Percentiles rank a stretch among this genome's conserved stretches.
Evolutionary conservation across 352 stramenopile genomes (phyloP).

Genomic region (Globisporangium splendens): DNA sequence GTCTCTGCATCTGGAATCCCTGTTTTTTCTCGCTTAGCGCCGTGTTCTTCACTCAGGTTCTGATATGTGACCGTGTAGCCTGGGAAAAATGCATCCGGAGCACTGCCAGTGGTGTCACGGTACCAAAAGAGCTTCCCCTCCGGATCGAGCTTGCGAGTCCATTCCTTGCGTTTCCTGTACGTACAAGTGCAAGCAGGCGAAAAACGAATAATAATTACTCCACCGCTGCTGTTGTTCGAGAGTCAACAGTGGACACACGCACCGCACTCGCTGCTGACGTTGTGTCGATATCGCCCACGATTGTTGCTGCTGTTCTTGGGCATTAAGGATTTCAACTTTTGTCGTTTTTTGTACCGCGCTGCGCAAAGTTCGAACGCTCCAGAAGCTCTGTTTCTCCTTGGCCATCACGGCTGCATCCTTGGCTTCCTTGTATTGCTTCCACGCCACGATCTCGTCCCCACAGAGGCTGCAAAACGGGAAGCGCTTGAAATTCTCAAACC

Average conservation of each 20-base stretch:
- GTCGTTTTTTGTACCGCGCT: background rate
- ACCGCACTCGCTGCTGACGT: background rate
- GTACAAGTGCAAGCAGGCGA: too few species aligned
- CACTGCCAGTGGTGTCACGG: background rate
- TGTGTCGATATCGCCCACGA: background rate
- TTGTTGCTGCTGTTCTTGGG: too few species aligned
- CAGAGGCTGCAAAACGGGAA: conserved; percentile 28
- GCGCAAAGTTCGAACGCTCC: background rate
- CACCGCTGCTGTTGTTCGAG: too few species aligned
- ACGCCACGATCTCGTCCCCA: conserved; percentile 61
- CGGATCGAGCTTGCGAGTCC: conserved; percentile 28
- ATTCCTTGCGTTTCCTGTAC: conserved; percentile 29
- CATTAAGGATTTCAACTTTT: too few species aligned
- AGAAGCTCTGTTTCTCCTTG: too few species aligned
- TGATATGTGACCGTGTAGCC: too few species aligned
- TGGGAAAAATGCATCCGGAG: background rate
- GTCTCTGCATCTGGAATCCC: too few species aligned
- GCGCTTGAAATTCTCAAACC: conserved; percentile 13
- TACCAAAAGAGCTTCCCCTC: conserved; percentile 30
- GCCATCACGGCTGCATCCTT: too few species aligned
- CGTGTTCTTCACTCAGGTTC: too few species aligned
- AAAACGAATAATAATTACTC: too few species aligned
- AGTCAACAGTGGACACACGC: background rate
- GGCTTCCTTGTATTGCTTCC: conserved; percentile 38
- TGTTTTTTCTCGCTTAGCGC: too few species aligned